Base-by-base conservation (phyloP, 1,284 basidiomycete genomes). In the Pyrrhoderma noxium region DNA sequence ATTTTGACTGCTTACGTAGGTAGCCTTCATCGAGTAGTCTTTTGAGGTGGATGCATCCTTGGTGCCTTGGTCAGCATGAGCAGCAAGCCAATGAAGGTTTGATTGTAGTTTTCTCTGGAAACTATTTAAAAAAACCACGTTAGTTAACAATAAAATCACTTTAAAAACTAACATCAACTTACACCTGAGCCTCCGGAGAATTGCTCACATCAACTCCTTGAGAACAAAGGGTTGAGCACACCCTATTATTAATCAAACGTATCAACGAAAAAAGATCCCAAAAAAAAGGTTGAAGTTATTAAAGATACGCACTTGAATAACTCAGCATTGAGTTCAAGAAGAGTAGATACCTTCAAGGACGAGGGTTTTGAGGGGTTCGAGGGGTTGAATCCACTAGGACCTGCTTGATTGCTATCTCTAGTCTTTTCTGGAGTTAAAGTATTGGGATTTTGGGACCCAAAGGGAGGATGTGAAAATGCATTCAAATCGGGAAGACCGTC, bases 71-170 rank as follows among this genome's bases (percentile, higher is more conserved):
- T 86, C 84, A 34, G 76, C 80, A 23, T 74, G 75, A 18, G 75
- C 72, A 44, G 82, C 81, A 54, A 86, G 66, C 80, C 81, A 88
- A 1, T 73, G 68, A 8, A 88, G 68, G 62, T 87, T 87, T 72
- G 59, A 85, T 77, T 38, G 86, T 64, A 53, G 82, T 75, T 16
- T 51, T 51, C 3, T 73, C 18, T 41, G 49, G 52, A 40, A 56
- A 54, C 51, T 40, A 27, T 8, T 31, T 31, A 31, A 31, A 19
- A 14, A 23, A 16, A 14, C 14, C 18, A 27, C 5, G 40, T 41
- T 40, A 8, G 3, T 38, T 19, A 19, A 27, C 1, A n/a, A 9
- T 13, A 25, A 8, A 11, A 31, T 4, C 7, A 5, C 14, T 23
- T 5, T 11, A 42, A 42, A 18, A 11, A 44, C 22, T 2, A 23